Evolutionary conservation across 768 basidiomycete species (phyloP).

Genomic region (Psilocybe sp.): DNA sequence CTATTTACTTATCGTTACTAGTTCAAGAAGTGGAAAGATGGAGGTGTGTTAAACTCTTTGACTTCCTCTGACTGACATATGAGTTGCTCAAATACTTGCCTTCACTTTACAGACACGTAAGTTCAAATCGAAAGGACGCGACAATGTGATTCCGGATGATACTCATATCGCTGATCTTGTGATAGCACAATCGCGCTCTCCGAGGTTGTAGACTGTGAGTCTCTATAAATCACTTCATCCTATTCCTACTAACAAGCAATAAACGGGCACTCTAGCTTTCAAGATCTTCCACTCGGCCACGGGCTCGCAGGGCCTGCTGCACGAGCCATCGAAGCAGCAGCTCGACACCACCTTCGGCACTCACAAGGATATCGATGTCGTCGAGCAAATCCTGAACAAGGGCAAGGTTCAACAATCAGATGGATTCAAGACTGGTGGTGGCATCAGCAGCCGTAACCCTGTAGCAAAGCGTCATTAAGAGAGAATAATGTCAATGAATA

Average conservation of each 20-base stretch:
- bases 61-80: slow-evolving; percentile 11
- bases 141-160: not conserved
- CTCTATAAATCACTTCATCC: not conserved
- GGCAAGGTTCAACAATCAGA: slow-evolving; percentile 36
- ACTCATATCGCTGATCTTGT: slow-evolving; percentile 12
- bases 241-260: too few relatives aligned
- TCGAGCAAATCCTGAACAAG: slow-evolving; percentile 56
- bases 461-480: too few relatives aligned
- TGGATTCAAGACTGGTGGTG: too few relatives aligned
- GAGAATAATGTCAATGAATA: too few relatives aligned
- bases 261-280: slow-evolving; percentile 48
- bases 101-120: slow-evolving; percentile 60
- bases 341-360: slow-evolving; percentile 72
- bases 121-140: slow-evolving; percentile 13
- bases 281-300: slow-evolving; percentile 65
- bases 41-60: slow-evolving; percentile 50
- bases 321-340: slow-evolving; percentile 74
- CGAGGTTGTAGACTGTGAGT: slow-evolving; percentile 78
- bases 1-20: slow-evolving; percentile 24
- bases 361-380: slow-evolving; percentile 60
- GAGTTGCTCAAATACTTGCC: not conserved
- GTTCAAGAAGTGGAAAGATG: slow-evolving; percentile 77
- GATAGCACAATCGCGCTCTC: slow-evolving; percentile 63
- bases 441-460: too few relatives aligned
- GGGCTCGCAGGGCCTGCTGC: slow-evolving; percentile 72